Percentiles rank a stretch among this genome's conserved stretches.
These are phyloP conservation scores for Lactarius hengduanensis DNA, from an alignment of 768 basidiomycete genomes.

Conservation along the genomic window DNA sequence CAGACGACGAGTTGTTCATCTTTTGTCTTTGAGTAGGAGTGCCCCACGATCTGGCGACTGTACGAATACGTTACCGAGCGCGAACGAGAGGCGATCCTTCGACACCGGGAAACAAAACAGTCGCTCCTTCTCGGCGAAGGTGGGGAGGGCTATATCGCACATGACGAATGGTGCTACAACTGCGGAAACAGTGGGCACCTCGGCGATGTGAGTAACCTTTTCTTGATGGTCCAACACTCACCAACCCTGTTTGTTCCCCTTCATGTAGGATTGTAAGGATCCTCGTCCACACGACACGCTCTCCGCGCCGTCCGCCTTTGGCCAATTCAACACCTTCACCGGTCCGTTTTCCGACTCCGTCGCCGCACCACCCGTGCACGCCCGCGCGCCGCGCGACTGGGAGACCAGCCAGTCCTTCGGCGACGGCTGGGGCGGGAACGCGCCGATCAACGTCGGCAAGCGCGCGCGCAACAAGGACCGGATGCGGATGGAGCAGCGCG, in stretches of 20 bases:
- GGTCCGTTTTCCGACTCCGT: conserved; percentile 57
- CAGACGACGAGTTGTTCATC: background rate
- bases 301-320: conserved; percentile 64
- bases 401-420: conserved; percentile 41
- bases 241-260: background rate
- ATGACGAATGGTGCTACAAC: conserved; percentile 80
- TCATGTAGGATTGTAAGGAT: conserved; percentile 57
- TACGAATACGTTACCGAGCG: conserved; percentile 67
- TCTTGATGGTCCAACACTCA: background rate
- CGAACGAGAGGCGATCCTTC: conserved; percentile 47
- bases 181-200: conserved; percentile 72
- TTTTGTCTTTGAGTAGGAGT: conserved; percentile 53
- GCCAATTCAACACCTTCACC: conserved; percentile 53
- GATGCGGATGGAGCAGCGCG: conserved; percentile 53
- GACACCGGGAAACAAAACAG: conserved; percentile 49
- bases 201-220: conserved; percentile 63
- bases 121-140: conserved; percentile 58
- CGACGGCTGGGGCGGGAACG: conserved; percentile 47
- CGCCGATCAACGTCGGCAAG: conserved; percentile 63
- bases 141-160: conserved; percentile 74
- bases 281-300: conserved; percentile 44
- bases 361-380: conserved; percentile 26
- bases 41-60: conserved; percentile 77
- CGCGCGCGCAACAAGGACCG: conserved; percentile 61
- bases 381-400: conserved; percentile 45